These are phyloP conservation scores for Butyriboletus loyo DNA, from an alignment of 768 basidiomycete species.

Conservation along the genomic window DNA sequence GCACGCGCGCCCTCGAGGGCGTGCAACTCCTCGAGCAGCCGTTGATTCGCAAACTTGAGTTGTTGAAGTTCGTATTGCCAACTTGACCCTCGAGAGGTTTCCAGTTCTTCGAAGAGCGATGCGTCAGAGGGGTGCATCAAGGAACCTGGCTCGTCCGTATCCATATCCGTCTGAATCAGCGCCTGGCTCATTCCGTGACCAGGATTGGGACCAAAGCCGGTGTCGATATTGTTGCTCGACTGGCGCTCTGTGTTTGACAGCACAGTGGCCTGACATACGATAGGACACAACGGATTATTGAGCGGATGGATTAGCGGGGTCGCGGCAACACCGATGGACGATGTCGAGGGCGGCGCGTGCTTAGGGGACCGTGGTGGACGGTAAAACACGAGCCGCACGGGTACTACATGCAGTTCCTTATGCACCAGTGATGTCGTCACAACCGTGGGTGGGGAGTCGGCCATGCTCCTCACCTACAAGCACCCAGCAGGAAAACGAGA, in stretches of 20 bases:
- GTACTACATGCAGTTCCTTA: constrained; percentile 34
- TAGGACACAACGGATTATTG: constrained; percentile 21
- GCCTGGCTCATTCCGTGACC: background rate
- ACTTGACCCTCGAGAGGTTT: constrained; percentile 63
- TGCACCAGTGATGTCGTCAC: constrained; percentile 34
- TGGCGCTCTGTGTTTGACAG: constrained; percentile 7
- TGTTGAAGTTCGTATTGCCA: constrained; percentile 96
- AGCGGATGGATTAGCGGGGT: constrained; percentile 15
- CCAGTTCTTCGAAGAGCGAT: constrained; percentile 73
- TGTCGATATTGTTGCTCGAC: background rate
- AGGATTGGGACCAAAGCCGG: background rate
- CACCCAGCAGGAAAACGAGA: background rate
- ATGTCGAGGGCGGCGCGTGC: background rate
- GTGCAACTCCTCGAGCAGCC: constrained; percentile 56
- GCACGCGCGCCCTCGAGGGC: constrained; percentile 33
- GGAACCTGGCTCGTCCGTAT: background rate
- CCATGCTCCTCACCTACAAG: constrained; percentile 2
- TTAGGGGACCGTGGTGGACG: constrained; percentile 26
- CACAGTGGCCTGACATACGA: constrained; percentile 30
- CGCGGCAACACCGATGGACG: background rate
- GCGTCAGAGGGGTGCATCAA: constrained; percentile 16
- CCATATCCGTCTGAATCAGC: background rate
- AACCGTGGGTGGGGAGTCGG: constrained; percentile 18
- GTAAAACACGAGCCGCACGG: constrained; percentile 38
- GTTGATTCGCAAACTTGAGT: constrained; percentile 66